Evolutionary conservation across 345 rosid species (phyloP).

Genomic region (Capsella bursapastoris): DNA sequence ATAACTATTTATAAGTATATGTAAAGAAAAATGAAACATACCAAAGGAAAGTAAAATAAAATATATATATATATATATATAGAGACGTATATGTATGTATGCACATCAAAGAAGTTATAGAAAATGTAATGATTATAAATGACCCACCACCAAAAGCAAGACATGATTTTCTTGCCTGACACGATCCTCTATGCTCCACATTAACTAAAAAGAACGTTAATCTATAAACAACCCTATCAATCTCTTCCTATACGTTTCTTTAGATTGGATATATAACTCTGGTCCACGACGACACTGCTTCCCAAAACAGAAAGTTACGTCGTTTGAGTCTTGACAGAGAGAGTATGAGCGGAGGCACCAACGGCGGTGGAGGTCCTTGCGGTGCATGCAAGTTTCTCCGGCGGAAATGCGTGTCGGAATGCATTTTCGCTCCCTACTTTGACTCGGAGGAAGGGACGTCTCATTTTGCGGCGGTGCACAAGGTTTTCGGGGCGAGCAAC

Average conservation of each 20-base stretch:
- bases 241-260: background rate
- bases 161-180: constrained; percentile 42
- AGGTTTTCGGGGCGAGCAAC: constrained; percentile 89
- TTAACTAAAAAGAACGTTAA: constrained; percentile 18
- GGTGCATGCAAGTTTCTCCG: constrained; percentile 88
- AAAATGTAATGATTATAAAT: constrained; percentile 35
- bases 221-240: background rate
- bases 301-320: constrained; percentile 1
- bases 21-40: background rate
- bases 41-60: background rate
- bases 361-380: constrained; percentile 63
- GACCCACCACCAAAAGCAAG: constrained; percentile 46
- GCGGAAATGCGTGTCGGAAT: constrained; percentile 75
- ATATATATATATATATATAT: no score
- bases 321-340: background rate
- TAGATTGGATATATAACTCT: background rate
- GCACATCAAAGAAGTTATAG: background rate
- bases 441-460: constrained; percentile 79
- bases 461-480: constrained; percentile 85
- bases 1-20: background rate
- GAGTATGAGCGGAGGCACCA: constrained; percentile 46
- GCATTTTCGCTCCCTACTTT: constrained; percentile 85
- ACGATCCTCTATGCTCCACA: constrained; percentile 33
- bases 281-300: constrained; percentile 28
- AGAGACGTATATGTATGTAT: background rate